Evolutionary conservation across 2,329 filamentous ascomycete species (phyloP), one percentile per base, ranked within the genome.

Genomic region (Tolypocladium tropicale): DNA sequence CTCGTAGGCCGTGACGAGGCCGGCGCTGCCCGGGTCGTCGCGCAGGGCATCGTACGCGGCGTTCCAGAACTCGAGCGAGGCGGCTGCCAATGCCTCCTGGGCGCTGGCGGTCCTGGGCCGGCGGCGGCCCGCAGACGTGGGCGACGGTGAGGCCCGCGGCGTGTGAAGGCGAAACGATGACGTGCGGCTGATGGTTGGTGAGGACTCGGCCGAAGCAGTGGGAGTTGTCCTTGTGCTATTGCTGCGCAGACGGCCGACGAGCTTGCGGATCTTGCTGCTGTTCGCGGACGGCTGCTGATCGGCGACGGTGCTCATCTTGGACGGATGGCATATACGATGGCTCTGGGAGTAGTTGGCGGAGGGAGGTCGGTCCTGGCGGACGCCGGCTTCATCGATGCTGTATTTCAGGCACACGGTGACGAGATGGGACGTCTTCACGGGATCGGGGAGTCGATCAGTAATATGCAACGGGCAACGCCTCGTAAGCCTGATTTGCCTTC

Each of bases 1-100:
- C 57, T 73, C 70, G 58, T 72, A 72, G 3, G 69, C 66, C 12
- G 67, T 57, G 3, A 71, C 69, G 11, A 73, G 65, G 9, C 63
- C 65, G 7, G 64, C 55, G 14, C 67, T 67, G 33, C 61, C 60
- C 14, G 62, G 59, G 12, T 66, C 64, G 50, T 67, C 63, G 33
- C 69, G 64, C 16, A 73, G 62, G 1, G 59, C 53, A 52, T 71
- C 66, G 53, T 73, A 73, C 5, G 68, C 70, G 18, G 64, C 55
- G 51, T 68, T 70, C 70, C 70, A 73, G 16, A 72, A 61, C 25
- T 64, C 62, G 39, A 69, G 58, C 23, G 65, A 66, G 4, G 60
- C 46, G 18, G 54, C 55, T 16, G 63, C 61, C 6, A 63, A 59
- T 14, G 34, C 30, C 23, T 48, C 25, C 21, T n/a, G 52, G 2